Conservation (phyloP, 2,329 filamentous ascomycete genomes). For the Emergomyces africanus region DNA sequence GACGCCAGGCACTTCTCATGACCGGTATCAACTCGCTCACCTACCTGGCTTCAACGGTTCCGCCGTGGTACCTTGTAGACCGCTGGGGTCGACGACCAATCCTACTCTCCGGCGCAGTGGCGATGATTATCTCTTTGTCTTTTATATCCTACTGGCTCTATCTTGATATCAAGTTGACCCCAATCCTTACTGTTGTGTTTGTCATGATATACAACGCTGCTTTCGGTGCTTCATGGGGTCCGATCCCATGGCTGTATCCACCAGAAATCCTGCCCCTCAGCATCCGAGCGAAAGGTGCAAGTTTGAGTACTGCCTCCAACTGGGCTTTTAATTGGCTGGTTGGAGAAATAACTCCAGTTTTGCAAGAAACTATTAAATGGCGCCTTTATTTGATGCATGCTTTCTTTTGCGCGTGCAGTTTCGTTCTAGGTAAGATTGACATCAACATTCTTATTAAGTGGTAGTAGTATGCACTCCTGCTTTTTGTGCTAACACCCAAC, state of each 20-base stretch:
- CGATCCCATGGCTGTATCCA: conserved; percentile 95
- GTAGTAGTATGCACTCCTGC: background rate
- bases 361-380: conserved; percentile 90
- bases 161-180: conserved; percentile 66
- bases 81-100: conserved; percentile 81
- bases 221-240: conserved; percentile 95
- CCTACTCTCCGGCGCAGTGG: conserved; percentile 73
- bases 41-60: conserved; percentile 83
- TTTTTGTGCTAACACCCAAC: background rate
- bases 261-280: conserved; percentile 97
- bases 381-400: conserved; percentile 88
- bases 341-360: conserved; percentile 82
- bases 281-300: conserved; percentile 93
- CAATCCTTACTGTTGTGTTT: conserved; percentile 75
- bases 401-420: conserved; percentile 91
- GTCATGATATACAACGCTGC: conserved; percentile 98
- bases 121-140: conserved; percentile 80
- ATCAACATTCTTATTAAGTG: conserved; percentile 2
- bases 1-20: conserved; percentile 87
- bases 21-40: conserved; percentile 90
- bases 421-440: conserved; percentile 69
- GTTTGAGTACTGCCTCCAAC: conserved; percentile 88
- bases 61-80: conserved; percentile 95
- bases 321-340: conserved; percentile 99
- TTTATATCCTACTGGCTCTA: conserved; percentile 92